These are phyloP conservation scores for Candida pseudofarinosa DNA, from an alignment of 805 yeast species.

Conservation along the genomic window DNA sequence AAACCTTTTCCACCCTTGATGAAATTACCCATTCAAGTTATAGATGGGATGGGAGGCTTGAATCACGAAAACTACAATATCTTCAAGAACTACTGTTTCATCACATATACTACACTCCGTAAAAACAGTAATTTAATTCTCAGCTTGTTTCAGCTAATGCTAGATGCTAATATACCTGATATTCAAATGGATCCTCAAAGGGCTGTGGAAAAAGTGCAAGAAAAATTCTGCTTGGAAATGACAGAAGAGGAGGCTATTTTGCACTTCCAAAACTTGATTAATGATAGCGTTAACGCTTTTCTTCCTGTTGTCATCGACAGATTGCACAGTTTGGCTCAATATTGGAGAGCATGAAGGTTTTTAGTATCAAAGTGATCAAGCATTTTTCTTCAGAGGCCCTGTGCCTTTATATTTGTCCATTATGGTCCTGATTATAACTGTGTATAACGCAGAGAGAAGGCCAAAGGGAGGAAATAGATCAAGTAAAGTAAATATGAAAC, in stretches of 20 bases:
- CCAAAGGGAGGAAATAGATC: constrained; percentile 28
- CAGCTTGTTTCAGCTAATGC: constrained; percentile 89
- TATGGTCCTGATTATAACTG: constrained; percentile 14
- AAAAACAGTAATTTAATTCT: constrained; percentile 86
- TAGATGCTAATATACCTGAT: constrained; percentile 89
- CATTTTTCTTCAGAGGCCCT: constrained; percentile 3
- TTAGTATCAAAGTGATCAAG: not conserved
- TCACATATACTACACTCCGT: constrained; percentile 85
- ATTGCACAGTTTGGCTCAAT: constrained; percentile 92
- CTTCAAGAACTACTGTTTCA: constrained; percentile 90
- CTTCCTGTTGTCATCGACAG: constrained; percentile 94
- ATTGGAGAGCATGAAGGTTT: constrained; percentile 78
- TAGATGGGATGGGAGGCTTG: constrained; percentile 97
- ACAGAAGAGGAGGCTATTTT: constrained; percentile 93
- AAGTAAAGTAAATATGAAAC: constrained; percentile 12
- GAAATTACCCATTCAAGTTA: constrained; percentile 94
- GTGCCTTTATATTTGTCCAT: constrained; percentile 18
- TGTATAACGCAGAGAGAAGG: constrained; percentile 18
- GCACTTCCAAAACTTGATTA: constrained; percentile 90
- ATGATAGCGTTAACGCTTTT: constrained; percentile 90
- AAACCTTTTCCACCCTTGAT: constrained; percentile 98
- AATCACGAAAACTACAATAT: constrained; percentile 78
- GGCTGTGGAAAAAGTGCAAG: constrained; percentile 87
- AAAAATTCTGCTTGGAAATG: constrained; percentile 89
- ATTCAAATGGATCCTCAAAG: constrained; percentile 79